Conservation (phyloP, 257 asterid genomes). For the Solanum microdontum region DNA sequence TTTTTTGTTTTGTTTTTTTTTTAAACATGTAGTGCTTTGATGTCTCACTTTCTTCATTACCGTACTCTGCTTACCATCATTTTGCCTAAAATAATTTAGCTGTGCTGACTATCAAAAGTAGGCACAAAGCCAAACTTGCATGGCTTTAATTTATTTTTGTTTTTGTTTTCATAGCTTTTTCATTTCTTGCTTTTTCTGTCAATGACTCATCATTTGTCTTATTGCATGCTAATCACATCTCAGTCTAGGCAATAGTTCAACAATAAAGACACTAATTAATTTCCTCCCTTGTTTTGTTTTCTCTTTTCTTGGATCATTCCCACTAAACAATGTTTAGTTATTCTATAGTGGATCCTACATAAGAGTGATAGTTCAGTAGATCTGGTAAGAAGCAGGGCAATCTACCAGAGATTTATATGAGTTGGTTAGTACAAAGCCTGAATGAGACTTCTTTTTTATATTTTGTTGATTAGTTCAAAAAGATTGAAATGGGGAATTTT, state of each 20-base stretch:
- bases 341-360: not conserved
- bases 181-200: not conserved
- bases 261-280: not conserved
- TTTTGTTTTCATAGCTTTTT: not conserved
- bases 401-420: not conserved
- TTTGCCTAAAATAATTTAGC: not conserved
- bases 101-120: not conserved
- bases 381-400: not conserved
- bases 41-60: not conserved
- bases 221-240: not conserved
- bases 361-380: not conserved
- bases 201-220: not conserved
- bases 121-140: not conserved
- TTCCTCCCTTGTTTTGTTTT: not conserved
- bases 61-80: not conserved
- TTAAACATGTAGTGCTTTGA: not conserved
- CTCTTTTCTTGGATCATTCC: not conserved
- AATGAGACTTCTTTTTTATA: not conserved
- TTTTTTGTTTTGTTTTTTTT: not conserved
- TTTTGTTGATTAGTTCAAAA: not conserved
- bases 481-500: not conserved
- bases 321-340: not conserved
- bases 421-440: not conserved
- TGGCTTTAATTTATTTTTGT: not conserved
- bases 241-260: not conserved